These are phyloP conservation scores for Capsella rubella DNA, from an alignment of 441 rosid species.

Conservation along the genomic window DNA sequence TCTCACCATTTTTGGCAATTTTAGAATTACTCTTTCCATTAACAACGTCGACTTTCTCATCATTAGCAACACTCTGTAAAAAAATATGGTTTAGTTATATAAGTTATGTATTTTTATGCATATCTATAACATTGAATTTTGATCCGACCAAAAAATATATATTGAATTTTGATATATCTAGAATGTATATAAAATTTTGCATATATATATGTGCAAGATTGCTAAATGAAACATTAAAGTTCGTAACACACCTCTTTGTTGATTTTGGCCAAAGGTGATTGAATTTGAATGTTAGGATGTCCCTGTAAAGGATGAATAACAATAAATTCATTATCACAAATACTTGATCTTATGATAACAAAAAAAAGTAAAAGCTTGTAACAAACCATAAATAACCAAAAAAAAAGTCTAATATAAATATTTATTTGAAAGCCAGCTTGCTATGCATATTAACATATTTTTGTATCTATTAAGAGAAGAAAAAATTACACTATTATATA, in stretches of 20 bases:
- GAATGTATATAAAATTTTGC: neutral
- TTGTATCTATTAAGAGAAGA: neutral
- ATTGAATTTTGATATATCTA: neutral
- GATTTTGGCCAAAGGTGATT: neutral
- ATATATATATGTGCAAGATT: neutral
- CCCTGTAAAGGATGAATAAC: neutral
- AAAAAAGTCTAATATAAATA: too few relatives aligned
- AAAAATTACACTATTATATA: neutral
- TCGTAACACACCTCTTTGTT: neutral
- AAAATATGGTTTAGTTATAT: neutral
- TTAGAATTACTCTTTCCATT: neutral
- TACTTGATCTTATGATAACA: neutral
- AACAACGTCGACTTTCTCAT: neutral
- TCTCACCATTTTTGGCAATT: neutral
- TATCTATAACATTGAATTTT: neutral
- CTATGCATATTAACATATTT: neutral
- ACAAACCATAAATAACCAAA: neutral
- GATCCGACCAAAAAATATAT: neutral
- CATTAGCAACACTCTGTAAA: neutral
- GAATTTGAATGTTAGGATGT: too few relatives aligned
- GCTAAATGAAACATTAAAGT: neutral
- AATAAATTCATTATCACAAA: neutral
- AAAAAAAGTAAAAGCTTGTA: too few relatives aligned
- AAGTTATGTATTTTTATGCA: neutral
- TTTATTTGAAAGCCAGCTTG: neutral